Base-by-base conservation (phyloP, 169 alveolate species). In the Cystoisospora suis region DNA sequence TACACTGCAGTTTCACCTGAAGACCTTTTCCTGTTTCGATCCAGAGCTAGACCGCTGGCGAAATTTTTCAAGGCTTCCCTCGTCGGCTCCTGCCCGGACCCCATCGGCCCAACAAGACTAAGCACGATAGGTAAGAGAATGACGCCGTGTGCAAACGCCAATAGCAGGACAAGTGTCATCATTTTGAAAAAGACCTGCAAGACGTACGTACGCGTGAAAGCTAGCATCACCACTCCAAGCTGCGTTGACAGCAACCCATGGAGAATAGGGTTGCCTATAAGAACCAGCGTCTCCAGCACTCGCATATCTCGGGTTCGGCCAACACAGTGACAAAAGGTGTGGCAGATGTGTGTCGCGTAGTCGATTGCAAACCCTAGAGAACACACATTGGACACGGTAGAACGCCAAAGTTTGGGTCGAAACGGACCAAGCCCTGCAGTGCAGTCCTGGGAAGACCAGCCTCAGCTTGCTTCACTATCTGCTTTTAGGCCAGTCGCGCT, bases 201-300 rank as follows among this genome's bases (percentile, higher is more conserved):
- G 40, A 95, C 95, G 86, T 94, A 95, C 49, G 94, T 93, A 87
- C 95, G 94, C 4, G 96, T 90, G 49, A 93, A 94, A n/a, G 95
- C 95, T 40, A 96, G 70, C 53, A 95, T 94, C 29, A 95, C 81
- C 58, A 96, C 96, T 47, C 95, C 96, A 45, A 93, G 95, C 93
- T 93, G 95, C 36, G 97, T 96, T 45, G 97, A 95, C 88, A 96
- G 61, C n/a, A 96, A 95, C 5, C 97, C 96, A 86, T 96, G 97
- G 46, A 94, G 70, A 29, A 96, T 92, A n/a, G 97, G 97, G 44
- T 94, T 95, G 46, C 96, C 95, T 89, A 96, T 95, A 36, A 96
- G 93, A 80, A 95, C 95, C 47, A 96, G 93, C 4, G 97, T 95
- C 77, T 96, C 97, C 89, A 95, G 90, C 88, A 94, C 96, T 45